These are phyloP conservation scores for Hydrangea macrophylla DNA, from an alignment of 148 eudicot species.

Conservation along the genomic window DNA sequence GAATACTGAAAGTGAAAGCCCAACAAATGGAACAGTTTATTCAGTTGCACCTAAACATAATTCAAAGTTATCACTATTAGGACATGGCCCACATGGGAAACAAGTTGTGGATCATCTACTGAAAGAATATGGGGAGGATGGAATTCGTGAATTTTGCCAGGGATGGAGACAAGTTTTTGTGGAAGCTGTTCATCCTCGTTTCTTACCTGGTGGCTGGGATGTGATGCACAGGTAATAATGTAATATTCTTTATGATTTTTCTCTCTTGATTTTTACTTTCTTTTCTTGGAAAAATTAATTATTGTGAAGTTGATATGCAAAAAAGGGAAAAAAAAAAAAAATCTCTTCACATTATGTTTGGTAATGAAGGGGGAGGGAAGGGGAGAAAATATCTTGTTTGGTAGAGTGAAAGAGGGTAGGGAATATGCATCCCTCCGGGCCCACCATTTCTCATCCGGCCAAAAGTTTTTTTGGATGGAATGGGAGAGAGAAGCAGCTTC, in stretches of 20 bases:
- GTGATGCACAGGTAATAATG: constrained; percentile 75
- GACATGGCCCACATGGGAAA: constrained; percentile 98
- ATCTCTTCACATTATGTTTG: too few relatives aligned
- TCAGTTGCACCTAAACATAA: constrained; percentile 29
- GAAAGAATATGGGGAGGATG: constrained; percentile 74
- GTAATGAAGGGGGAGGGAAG: too few relatives aligned
- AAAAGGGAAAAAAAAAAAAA: too few relatives aligned
- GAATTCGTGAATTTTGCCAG: constrained; percentile 84
- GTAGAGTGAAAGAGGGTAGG: too few relatives aligned
- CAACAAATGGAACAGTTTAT: constrained; percentile 21
- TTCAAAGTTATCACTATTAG: constrained; percentile 76
- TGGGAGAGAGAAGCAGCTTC: too few relatives aligned
- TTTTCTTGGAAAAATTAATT: too few relatives aligned
- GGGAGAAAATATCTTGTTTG: too few relatives aligned
- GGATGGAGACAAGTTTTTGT: constrained; percentile 95
- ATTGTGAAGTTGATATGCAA: too few relatives aligned
- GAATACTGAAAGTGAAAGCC: constrained; percentile 20
- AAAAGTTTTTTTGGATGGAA: too few relatives aligned
- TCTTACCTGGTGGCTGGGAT: constrained; percentile 97
- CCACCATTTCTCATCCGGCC: too few relatives aligned
- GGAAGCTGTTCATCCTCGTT: constrained; percentile 75
- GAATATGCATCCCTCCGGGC: too few relatives aligned
- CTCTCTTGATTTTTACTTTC: background rate
- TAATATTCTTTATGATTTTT: background rate
- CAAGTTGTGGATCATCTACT: constrained; percentile 73